Evolutionary conservation across 176 grass and related monocot genomes (phyloP).

Genomic region (Avena sativa): DNA sequence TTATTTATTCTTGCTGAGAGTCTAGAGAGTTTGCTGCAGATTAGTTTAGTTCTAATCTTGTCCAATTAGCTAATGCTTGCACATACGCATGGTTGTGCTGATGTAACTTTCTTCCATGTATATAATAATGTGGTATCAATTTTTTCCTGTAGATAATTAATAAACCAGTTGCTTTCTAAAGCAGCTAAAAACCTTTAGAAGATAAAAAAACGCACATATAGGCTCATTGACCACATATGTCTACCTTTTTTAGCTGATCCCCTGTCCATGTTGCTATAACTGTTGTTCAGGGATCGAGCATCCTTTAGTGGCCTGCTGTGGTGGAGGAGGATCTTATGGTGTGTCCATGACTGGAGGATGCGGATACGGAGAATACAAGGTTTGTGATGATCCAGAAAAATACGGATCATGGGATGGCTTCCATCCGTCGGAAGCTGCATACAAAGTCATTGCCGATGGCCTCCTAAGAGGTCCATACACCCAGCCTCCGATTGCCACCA

Average conservation of each 20-base stretch:
- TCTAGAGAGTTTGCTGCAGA: too few relatives aligned
- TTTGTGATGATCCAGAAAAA: conserved; percentile 56
- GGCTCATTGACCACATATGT: too few relatives aligned
- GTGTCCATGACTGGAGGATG: conserved; percentile 2
- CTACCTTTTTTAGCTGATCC: neutral
- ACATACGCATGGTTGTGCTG: too few relatives aligned
- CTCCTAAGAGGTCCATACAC: conserved; percentile 53
- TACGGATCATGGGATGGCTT: conserved; percentile 76
- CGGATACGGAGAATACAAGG: conserved; percentile 37
- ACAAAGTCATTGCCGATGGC: conserved; percentile 58
- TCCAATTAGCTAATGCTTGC: too few relatives aligned
- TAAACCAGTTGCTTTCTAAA: neutral
- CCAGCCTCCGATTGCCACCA: conserved; percentile 40
- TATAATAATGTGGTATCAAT: neutral
- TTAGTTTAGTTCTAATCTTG: too few relatives aligned
- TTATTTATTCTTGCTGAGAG: too few relatives aligned
- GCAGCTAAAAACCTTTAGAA: neutral
- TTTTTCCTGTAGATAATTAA: neutral
- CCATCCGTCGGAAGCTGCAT: conserved; percentile 58
- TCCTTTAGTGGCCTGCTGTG: conserved; percentile 65
- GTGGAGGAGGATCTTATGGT: conserved; percentile 49
- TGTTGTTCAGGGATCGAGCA: conserved; percentile 54
- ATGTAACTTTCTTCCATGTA: neutral
- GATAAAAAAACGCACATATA: neutral
- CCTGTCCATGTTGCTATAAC: neutral